Base-by-base conservation (phyloP, 1,284 basidiomycete genomes). In the Takashimella tepidaria region DNA sequence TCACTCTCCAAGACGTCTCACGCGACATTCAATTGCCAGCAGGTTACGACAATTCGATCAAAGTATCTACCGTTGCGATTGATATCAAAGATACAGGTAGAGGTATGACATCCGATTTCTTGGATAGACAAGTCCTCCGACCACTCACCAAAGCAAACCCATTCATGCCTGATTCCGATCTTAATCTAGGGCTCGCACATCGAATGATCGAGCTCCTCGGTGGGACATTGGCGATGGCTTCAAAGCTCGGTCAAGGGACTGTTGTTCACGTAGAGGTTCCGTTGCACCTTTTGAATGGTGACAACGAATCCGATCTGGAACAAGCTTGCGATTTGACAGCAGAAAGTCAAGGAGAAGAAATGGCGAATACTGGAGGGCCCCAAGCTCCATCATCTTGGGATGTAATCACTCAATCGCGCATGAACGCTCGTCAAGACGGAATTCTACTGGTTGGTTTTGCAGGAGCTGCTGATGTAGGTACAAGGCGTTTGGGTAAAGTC, bases 11-110 rank as follows among this genome's bases (percentile, higher is more conserved):
- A 41, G 68, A 70, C 46, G 50, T 67, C 4, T 66, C 66, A 4
- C 54, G 63, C 6, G 59, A 65, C 31, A 58, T 64, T 2, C 60
- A 62, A 13, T 45, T 70, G 5, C 66, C 68, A 1, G 58, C 55
- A 12, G 66, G 66, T 12, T 65, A 65, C 48, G 59, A 65, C 41
- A 63, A 62, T 24, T 56, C 58, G 12, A 59, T 67, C 43, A 55
- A 57, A 12, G 54, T 59, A n/a, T 62, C 60, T 0, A 67, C 62
- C 16, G 51, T 71, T 3, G 60, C 65, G 5, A 68, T 73, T 47
- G 66, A 65, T 43, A 61, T 73, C 49, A 61, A 66, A 41, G 70
- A 73, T 49, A 64, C 61, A 3, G 70, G 70, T 20, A 45, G 57
- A 19, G 70, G 70, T 1, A 70, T 68, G 66, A 49, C 57, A 1